phyloP scores from a whole-genome alignment of 2,329 filamentous ascomycete genomes.

The Aureobasidium lini region DNA sequence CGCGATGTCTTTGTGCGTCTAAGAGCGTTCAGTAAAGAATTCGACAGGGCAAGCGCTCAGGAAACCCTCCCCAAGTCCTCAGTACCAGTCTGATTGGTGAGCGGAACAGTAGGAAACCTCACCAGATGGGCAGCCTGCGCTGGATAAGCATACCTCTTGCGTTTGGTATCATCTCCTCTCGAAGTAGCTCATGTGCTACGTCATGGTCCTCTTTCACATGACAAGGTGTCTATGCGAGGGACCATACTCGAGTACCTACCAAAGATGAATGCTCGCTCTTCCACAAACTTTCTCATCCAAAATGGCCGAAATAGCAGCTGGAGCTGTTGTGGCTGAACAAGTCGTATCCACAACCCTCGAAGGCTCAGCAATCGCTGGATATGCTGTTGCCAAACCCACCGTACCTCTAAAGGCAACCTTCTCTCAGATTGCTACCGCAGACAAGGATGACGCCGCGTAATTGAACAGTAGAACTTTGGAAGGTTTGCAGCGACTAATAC shows the following conservation, averaged over 20 bases:
- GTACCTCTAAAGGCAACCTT: conserved; percentile 37
- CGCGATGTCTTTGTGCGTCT: too few species aligned
- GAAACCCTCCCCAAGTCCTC: too few species aligned
- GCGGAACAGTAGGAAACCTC: too few species aligned
- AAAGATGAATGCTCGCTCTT: background rate
- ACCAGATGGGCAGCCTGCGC: too few species aligned
- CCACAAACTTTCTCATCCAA: background rate
- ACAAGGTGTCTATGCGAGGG: background rate
- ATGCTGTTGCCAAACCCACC: conserved; percentile 35
- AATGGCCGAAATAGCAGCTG: conserved; percentile 36
- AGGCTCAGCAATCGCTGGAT: conserved; percentile 32
- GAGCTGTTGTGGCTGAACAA: conserved; percentile 33
- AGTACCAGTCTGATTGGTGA: too few species aligned
- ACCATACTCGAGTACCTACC: background rate
- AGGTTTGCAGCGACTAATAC: background rate
- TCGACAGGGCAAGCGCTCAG: too few species aligned
- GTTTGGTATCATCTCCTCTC: too few species aligned
- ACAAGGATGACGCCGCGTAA: conserved; percentile 27
- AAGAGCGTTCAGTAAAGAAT: too few species aligned
- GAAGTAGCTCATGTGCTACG: background rate
- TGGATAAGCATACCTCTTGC: too few species aligned
- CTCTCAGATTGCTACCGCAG: conserved; percentile 32
- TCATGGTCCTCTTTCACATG: conserved; percentile 1
- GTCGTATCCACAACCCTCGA: conserved; percentile 33
- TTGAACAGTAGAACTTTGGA: too few species aligned